These are phyloP conservation scores for Aspergillus biplanus DNA, from an alignment of 495 filamentous ascomycete genomes.

Conservation along the genomic window DNA sequence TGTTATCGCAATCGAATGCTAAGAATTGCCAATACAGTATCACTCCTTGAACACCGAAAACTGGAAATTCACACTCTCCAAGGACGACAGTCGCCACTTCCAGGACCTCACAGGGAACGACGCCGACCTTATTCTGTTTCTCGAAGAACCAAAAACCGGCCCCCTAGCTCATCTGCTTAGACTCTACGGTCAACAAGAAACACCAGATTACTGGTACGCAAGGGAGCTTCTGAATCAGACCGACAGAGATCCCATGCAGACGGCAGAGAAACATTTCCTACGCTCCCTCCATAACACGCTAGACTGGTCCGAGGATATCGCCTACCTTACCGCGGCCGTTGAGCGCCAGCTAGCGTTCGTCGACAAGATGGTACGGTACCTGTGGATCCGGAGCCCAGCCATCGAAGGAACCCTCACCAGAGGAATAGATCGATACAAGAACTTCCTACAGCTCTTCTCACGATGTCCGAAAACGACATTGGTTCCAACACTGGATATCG, in stretches of 20 bases:
- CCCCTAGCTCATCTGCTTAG: neutral
- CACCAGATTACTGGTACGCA: neutral
- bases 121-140: neutral
- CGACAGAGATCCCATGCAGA: neutral
- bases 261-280: neutral
- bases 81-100: neutral
- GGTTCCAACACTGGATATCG: constrained; percentile 9
- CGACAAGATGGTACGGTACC: constrained; percentile 3
- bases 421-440: constrained; percentile 1
- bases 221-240: neutral
- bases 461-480: neutral
- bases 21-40: neutral
- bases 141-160: neutral
- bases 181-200: neutral
- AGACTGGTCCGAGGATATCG: neutral
- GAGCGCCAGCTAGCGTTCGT: constrained; percentile 5
- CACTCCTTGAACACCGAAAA: neutral
- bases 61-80: neutral
- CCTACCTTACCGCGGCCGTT: neutral
- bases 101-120: neutral
- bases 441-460: neutral
- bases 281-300: neutral
- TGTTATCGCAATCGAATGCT: neutral
- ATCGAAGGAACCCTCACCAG: neutral
- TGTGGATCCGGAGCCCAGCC: constrained; percentile 13